Evolutionary conservation across 805 yeast species (phyloP), one percentile per base, ranked within the genome.

Genomic region (Yamadazyma philogaea): DNA sequence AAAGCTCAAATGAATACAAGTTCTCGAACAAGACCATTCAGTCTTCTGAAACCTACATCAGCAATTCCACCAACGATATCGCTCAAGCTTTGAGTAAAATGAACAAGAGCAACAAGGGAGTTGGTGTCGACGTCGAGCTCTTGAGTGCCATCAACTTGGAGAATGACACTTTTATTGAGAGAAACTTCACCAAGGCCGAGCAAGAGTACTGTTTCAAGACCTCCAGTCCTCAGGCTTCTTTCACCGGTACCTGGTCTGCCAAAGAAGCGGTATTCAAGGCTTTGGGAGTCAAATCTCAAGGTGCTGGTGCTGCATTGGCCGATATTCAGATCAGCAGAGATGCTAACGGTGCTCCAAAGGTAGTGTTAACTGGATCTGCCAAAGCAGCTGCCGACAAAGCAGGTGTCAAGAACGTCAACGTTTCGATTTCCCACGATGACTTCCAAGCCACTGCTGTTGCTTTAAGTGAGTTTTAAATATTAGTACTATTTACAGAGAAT

Each of bases 211-310:
- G 97, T 65, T 53, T 65, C 46, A 60, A 71, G 26, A 81, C 96
- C 24, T 74, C 97, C 33, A 75, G 76, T 51, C 87, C 93, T 39
- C 85, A 81, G 58, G 87, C 98, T 11, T 87, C 97, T 3, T 93
- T 78, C 67, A 89, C 99, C 20, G 99, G 99, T 37, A 85, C 95
- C 34, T 93, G 99, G 99, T 87, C 96, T 22, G 99, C 99, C 34
- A 93, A 93, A 71, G 99, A 93, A 72, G 99, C 99, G 33, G 97
- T 90, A 27, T 93, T 93, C 82, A 93, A 93, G 74, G 87, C 96
- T 15, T 74, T 93, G 59, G 90, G 93, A 48, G 95, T 87, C 49
- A 77, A 78, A 59, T 81, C 95, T 36, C 79, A 82, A 61, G 99
- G 99, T 46, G 96, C 91, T 12, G 99, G 98, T 48, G 98, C 99